phyloP scores from a whole-genome alignment of 495 filamentous ascomycete species.

The Aspergillus olivimuriae region DNA sequence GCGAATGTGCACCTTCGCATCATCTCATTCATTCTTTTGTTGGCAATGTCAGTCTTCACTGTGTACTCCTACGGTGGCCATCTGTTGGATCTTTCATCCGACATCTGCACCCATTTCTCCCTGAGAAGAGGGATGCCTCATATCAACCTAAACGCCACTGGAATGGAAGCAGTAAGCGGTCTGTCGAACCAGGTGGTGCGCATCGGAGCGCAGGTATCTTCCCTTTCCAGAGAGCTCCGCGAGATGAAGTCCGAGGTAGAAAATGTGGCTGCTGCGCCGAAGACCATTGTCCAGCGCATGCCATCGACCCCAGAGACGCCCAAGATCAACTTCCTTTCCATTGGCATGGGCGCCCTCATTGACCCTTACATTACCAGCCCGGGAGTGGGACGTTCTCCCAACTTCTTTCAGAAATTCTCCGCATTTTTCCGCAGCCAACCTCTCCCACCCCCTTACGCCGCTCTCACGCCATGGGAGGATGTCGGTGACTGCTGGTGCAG shows the following conservation, averaged over 20 bases:
- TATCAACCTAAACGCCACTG: slow-evolving; percentile 17
- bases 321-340: slow-evolving; percentile 34
- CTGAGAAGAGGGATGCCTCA: slow-evolving; percentile 1
- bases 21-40: slow-evolving; percentile 1
- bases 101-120: slow-evolving; percentile 9
- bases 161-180: slow-evolving; percentile 19
- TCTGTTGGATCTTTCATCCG: slow-evolving; percentile 2
- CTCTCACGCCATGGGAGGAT: slow-evolving; percentile 37
- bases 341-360: slow-evolving; percentile 27
- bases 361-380: slow-evolving; percentile 32
- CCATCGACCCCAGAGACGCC: slow-evolving; percentile 7
- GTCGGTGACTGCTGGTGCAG: slow-evolving; percentile 45
- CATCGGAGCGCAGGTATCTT: slow-evolving; percentile 29
- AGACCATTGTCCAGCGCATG: slow-evolving; percentile 7
- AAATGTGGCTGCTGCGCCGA: slow-evolving; percentile 18
- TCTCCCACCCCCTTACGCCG: slow-evolving; percentile 21
- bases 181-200: slow-evolving; percentile 26
- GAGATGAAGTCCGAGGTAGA: slow-evolving; percentile 20
- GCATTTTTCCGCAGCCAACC: neutral
- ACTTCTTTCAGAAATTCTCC: slow-evolving; percentile 5
- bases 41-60: slow-evolving; percentile 5
- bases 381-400: slow-evolving; percentile 12
- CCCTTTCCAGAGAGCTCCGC: slow-evolving; percentile 29
- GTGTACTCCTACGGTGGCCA: slow-evolving; percentile 3
- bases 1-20: slow-evolving; percentile 1